Percentiles rank a stretch among this genome's conserved stretches.
Conservation (phyloP, 352 stramenopile genomes). For the Pythium scleroteichum region DNA sequence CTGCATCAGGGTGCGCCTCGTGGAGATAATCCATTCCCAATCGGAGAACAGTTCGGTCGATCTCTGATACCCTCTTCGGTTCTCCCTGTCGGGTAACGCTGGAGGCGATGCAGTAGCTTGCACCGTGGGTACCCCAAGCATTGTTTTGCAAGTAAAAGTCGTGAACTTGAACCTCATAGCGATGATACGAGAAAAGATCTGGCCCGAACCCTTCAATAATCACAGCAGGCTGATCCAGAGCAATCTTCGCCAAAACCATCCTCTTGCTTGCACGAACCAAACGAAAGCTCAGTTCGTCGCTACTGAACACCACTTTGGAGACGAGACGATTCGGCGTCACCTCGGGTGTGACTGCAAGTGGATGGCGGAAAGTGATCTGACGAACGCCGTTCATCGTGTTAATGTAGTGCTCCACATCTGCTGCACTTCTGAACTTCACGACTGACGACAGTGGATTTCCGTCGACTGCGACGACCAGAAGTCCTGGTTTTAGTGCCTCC, state of each 20-base stretch:
- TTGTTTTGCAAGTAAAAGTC: conserved; percentile 85
- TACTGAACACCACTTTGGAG: conserved; percentile 43
- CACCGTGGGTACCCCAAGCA: conserved; percentile 31
- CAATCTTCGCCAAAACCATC: conserved; percentile 56
- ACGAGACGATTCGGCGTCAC: conserved; percentile 61
- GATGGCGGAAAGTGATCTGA: conserved; percentile 83
- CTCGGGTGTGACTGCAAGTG: conserved; percentile 48
- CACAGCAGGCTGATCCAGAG: conserved; percentile 50
- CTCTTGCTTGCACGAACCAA: conserved; percentile 71
- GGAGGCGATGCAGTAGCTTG: conserved; percentile 75
- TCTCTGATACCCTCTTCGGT: conserved; percentile 9
- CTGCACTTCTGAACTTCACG: conserved; percentile 47
- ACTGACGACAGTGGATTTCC: conserved; percentile 53
- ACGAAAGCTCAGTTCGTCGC: conserved; percentile 64
- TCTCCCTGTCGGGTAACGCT: conserved; percentile 45
- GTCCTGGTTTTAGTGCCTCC: conserved; percentile 63
- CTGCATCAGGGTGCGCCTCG: conserved; percentile 60
- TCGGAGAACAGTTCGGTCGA: conserved; percentile 33
- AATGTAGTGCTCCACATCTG: conserved; percentile 58
- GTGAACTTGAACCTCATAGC: conserved; percentile 59
- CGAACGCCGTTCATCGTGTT: conserved; percentile 49
- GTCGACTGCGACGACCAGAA: conserved; percentile 75
- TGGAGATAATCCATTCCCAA: conserved; percentile 76
- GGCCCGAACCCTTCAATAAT: conserved; percentile 74
- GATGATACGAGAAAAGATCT: conserved; percentile 79